Conservation (phyloP, 768 basidiomycete genomes). For the Gautieria morchelliformis region DNA sequence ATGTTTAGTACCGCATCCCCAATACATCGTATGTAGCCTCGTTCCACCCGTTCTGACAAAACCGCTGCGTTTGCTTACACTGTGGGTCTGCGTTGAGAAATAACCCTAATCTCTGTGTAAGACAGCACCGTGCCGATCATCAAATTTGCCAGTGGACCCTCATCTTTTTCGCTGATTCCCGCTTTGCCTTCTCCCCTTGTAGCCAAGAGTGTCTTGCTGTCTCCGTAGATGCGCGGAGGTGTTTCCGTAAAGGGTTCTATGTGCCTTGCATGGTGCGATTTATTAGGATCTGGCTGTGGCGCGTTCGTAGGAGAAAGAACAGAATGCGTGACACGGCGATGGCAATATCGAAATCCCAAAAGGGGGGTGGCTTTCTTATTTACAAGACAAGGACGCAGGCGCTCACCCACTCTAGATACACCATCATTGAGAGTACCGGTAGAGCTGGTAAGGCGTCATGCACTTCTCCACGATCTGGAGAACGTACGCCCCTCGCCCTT, state of each 20-base stretch:
- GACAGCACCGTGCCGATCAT: neutral
- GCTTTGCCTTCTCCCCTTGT: constrained; percentile 66
- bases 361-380: constrained; percentile 1
- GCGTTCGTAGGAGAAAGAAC: constrained; percentile 87
- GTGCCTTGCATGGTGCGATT: constrained; percentile 87
- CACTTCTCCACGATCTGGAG: constrained; percentile 70
- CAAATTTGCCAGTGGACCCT: constrained; percentile 40
- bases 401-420: constrained; percentile 74
- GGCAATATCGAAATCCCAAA: constrained; percentile 74
- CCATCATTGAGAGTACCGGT: constrained; percentile 82
- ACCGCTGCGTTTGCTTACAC: neutral
- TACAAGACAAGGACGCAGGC: neutral
- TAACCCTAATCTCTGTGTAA: too few species aligned
- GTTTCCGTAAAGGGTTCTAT: constrained; percentile 69
- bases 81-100: neutral
- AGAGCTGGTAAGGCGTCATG: constrained; percentile 90
- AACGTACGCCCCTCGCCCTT: constrained; percentile 83
- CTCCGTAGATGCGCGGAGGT: constrained; percentile 63
- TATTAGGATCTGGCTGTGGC: constrained; percentile 90
- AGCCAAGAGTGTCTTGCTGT: constrained; percentile 81
- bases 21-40: neutral
- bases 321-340: constrained; percentile 85
- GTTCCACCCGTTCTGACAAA: neutral
- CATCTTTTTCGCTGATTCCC: constrained; percentile 61
- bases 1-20: neutral